Conservation (phyloP, 208 protist genomes). For the Leishmania amazonensis region DNA sequence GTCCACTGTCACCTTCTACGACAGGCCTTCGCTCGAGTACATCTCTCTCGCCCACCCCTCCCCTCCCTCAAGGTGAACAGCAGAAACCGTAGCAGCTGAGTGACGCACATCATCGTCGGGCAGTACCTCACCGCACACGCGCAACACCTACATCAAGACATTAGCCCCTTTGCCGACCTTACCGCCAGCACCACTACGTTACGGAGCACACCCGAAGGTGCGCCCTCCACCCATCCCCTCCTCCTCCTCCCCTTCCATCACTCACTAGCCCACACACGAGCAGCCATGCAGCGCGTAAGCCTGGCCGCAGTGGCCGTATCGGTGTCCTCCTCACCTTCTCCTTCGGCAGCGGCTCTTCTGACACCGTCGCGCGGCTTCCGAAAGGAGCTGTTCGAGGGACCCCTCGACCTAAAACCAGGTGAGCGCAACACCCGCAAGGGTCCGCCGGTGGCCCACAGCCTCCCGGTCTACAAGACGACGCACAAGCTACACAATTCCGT, state of each 20-base stretch:
- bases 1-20: background rate
- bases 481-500: conserved; percentile 85
- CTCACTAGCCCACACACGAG: background rate
- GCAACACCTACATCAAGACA: background rate
- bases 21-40: background rate
- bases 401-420: conserved; percentile 77
- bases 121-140: background rate
- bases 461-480: conserved; percentile 87
- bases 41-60: background rate
- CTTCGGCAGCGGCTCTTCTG: conserved; percentile 8
- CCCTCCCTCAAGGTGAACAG: background rate
- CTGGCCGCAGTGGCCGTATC: background rate
- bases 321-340: background rate
- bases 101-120: background rate
- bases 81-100: background rate
- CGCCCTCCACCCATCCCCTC: background rate
- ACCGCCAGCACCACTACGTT: background rate
- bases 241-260: background rate
- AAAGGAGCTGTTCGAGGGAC: conserved; percentile 86
- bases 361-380: conserved; percentile 53
- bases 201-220: background rate
- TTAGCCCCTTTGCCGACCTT: background rate
- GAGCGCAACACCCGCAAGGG: conserved; percentile 76
- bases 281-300: conserved; percentile 4
- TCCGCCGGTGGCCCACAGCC: conserved; percentile 82